A percentile compares a stretch with the other conserved stretches of the same genome.
Conservation (phyloP, 306 rosid species). For the Medicago truncatula region DNA sequence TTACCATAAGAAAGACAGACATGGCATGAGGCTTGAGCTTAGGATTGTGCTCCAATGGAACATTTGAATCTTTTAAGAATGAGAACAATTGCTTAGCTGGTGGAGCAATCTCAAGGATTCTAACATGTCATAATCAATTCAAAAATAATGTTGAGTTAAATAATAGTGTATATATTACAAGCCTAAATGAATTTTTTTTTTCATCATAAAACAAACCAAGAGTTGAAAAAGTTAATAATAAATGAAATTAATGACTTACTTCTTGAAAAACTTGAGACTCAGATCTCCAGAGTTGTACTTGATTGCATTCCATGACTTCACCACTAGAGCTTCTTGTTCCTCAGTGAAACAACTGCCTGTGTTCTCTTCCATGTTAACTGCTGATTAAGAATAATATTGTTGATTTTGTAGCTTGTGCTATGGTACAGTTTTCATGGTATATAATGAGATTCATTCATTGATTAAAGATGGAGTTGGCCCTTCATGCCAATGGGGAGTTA, state of each 20-base stretch:
- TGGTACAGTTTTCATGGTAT: background rate
- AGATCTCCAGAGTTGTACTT: slow-evolving; percentile 70
- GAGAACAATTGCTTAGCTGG: slow-evolving; percentile 73
- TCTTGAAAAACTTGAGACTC: slow-evolving; percentile 69
- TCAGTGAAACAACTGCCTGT: slow-evolving; percentile 54
- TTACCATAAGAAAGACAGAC: slow-evolving; percentile 74
- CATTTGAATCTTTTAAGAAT: slow-evolving; percentile 68
- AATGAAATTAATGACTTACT: slow-evolving; percentile 39
- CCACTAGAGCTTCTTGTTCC: slow-evolving; percentile 79
- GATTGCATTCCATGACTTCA: slow-evolving; percentile 75
- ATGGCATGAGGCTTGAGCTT: slow-evolving; percentile 87
- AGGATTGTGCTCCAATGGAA: slow-evolving; percentile 79
- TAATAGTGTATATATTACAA: no score
- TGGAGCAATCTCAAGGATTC: slow-evolving; percentile 87
- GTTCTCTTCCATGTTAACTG: background rate
- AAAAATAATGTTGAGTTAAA: background rate
- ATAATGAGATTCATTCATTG: no score
- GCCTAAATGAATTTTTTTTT: no score
- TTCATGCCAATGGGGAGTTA: no score
- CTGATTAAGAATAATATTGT: background rate
- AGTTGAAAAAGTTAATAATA: background rate
- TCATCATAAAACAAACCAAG: no score
- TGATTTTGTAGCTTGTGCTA: background rate
- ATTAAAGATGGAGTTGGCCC: no score
- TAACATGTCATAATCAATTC: slow-evolving; percentile 14